These are phyloP conservation scores for Botryotinia convoluta DNA, from an alignment of 2,329 filamentous ascomycete species.

Conservation along the genomic window DNA sequence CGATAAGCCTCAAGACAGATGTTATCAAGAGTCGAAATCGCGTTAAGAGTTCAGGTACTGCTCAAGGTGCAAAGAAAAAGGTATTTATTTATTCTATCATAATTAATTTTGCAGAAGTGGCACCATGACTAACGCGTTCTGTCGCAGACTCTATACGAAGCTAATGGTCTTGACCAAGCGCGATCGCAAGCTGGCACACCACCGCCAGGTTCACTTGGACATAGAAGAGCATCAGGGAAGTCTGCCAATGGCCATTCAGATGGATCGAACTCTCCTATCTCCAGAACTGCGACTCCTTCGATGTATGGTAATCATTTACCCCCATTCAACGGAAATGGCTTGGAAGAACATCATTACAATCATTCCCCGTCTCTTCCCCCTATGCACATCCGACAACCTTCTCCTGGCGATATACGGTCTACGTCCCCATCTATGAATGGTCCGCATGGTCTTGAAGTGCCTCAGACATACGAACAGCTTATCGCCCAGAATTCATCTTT, in stretches of 20 bases:
- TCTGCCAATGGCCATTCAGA: slow-evolving; percentile 70
- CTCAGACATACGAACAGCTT: slow-evolving; percentile 77
- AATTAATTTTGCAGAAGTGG: slow-evolving; percentile 21
- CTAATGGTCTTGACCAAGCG: slow-evolving; percentile 58
- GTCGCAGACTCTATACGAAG: slow-evolving; percentile 42
- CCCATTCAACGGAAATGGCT: slow-evolving; percentile 68
- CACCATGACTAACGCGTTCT: slow-evolving; percentile 31
- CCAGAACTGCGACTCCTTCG: slow-evolving; percentile 73
- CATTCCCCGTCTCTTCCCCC: slow-evolving; percentile 51
- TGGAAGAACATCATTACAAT: slow-evolving; percentile 66
- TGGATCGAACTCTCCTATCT: slow-evolving; percentile 74
- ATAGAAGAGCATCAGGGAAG: slow-evolving; percentile 69
- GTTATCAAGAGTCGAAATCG: slow-evolving; percentile 99
- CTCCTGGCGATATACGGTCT: slow-evolving; percentile 49
- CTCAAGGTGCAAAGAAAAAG: slow-evolving; percentile 78
- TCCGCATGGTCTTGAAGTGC: slow-evolving; percentile 63
- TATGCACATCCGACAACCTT: slow-evolving; percentile 54
- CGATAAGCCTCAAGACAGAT: slow-evolving; percentile 96
- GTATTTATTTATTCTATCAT: slow-evolving; percentile 46
- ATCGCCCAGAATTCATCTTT: slow-evolving; percentile 77
- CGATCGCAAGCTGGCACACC: slow-evolving; percentile 55
- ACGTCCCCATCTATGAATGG: slow-evolving; percentile 50
- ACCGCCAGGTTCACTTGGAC: slow-evolving; percentile 50
- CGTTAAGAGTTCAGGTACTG: slow-evolving; percentile 81
- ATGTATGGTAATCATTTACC: slow-evolving; percentile 73